A percentile compares a stretch with the other conserved stretches of the same genome.
Conservation (phyloP, 225 moss, liverwort and hornwort genomes). For the Sphagnum tenellum region DNA sequence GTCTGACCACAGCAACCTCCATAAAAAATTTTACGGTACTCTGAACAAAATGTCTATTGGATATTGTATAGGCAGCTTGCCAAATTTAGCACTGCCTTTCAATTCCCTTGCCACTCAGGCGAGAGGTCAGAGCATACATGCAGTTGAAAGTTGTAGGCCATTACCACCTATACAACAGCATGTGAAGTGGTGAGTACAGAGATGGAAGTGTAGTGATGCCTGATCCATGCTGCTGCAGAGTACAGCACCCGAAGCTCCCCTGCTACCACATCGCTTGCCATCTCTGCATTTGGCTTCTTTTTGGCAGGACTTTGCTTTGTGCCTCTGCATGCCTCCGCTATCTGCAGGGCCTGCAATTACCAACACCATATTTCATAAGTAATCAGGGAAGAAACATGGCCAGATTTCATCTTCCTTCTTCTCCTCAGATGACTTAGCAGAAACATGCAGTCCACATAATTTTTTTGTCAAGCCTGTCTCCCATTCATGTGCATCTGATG, state of each 20-base stretch:
- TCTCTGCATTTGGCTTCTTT: slow-evolving; percentile 51
- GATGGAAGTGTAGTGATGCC: slow-evolving; percentile 46
- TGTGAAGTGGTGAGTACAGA: slow-evolving; percentile 16
- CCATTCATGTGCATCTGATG: not conserved
- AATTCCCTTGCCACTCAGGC: no score
- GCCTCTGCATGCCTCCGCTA: slow-evolving; percentile 49
- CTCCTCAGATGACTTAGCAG: not conserved
- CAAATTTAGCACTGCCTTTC: no score
- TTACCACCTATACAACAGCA: no score
- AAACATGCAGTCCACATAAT: not conserved
- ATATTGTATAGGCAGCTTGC: no score
- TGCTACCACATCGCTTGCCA: slow-evolving; percentile 66
- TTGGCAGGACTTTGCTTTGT: slow-evolving; percentile 33
- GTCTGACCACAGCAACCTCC: no score
- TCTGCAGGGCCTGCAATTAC: slow-evolving; percentile 54
- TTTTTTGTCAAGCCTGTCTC: not conserved
- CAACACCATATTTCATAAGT: not conserved
- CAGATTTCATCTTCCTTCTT: not conserved
- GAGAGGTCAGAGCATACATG: no score
- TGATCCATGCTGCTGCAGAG: slow-evolving; percentile 74
- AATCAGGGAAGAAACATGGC: not conserved
- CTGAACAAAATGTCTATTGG: no score
- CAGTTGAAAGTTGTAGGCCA: no score
- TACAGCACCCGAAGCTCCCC: slow-evolving; percentile 83
- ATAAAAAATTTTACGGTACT: no score